A percentile compares a stretch with the other conserved stretches of the same genome.
These are phyloP conservation scores for Haplosporangium sp. DNA, from an alignment of 371 early-diverging fungal genomes.

Conservation along the genomic window DNA sequence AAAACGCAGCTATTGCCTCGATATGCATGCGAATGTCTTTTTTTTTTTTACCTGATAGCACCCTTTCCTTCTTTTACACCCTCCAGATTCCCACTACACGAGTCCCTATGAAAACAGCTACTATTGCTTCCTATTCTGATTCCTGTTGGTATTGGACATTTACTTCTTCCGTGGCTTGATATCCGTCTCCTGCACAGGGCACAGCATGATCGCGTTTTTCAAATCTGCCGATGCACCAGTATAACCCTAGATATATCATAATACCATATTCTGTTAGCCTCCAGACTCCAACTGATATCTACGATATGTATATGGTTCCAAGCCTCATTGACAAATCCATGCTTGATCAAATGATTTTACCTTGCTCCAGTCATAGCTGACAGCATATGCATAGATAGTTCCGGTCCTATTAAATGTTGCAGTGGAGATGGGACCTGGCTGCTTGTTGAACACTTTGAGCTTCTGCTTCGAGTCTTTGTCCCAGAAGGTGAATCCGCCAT, in stretches of 20 bases:
- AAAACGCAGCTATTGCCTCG: too few species aligned
- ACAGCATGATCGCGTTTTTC: slow-evolving; percentile 60
- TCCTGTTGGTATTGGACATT: too few species aligned
- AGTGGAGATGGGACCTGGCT: slow-evolving; percentile 77
- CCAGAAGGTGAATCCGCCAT: slow-evolving; percentile 95
- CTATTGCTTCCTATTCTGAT: slow-evolving; percentile 2
- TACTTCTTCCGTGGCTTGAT: slow-evolving; percentile 63
- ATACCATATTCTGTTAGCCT: slow-evolving; percentile 4
- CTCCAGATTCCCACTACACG: too few species aligned
- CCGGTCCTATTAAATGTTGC: slow-evolving; percentile 91
- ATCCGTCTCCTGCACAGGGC: slow-evolving; percentile 62
- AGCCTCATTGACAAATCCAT: too few species aligned
- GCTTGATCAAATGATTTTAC: slow-evolving; percentile 55
- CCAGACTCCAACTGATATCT: too few species aligned
- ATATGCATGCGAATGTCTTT: too few species aligned
- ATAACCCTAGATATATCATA: slow-evolving; percentile 27
- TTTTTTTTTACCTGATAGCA: too few species aligned
- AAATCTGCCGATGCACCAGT: slow-evolving; percentile 32
- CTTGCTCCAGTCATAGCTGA: slow-evolving; percentile 98
- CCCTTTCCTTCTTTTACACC: too few species aligned
- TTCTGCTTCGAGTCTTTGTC: slow-evolving; percentile 94
- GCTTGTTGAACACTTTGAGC: slow-evolving; percentile 75
- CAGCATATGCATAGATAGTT: slow-evolving; percentile 92
- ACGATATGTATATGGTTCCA: too few species aligned
- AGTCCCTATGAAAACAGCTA: too few species aligned